Base-by-base conservation (phyloP, 352 stramenopile species). In the Pythium dissimile region DNA sequence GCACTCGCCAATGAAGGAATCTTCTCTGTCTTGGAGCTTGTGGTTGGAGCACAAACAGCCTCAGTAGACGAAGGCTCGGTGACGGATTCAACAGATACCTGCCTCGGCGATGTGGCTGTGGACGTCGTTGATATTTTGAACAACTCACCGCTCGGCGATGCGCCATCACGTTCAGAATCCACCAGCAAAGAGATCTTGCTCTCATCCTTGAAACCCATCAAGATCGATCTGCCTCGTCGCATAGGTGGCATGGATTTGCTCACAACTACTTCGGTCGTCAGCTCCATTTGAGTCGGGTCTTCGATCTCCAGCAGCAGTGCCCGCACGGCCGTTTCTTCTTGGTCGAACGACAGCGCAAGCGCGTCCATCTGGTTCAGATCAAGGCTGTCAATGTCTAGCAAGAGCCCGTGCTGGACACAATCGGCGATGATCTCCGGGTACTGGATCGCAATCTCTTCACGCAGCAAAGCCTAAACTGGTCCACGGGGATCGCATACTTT, bases 391-490 rank as follows among this genome's bases (percentile, higher is more conserved):
- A 37, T 41, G 15, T 44, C 30, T 18, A 57, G 18, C 2, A 34
- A 24, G 7, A 56, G 21, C 10, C 61, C 61, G 1, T 49, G 54
- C 8, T 32, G 12, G 1, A 32, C 9, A 18, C 48, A 59, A 16
- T 69, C 50, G 1, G 50, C 50, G 7, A 69, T 5, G 1, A 59
- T 20, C 26, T 66, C 51, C 9, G 55, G 62, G 12, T 62, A 38
- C 46, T 42, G 39, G 15, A 65, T n/a, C 11, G 24, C 37, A 15
- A 69, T 58, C 50, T 65, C 49, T 39, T 66, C 55, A 1, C 56
- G 24, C 28, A 65, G 18, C 7, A 58, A 20, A 15, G 55, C 59
- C 62, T 69, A 16, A 69, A 66, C 24, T 64, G 34, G 37, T 65
- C 41, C 41, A 32, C 4, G 3, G 51, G 51, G 41, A 51, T 51